Base-by-base conservation (phyloP, 345 rosid genomes). In the Camelina hispida region DNA sequence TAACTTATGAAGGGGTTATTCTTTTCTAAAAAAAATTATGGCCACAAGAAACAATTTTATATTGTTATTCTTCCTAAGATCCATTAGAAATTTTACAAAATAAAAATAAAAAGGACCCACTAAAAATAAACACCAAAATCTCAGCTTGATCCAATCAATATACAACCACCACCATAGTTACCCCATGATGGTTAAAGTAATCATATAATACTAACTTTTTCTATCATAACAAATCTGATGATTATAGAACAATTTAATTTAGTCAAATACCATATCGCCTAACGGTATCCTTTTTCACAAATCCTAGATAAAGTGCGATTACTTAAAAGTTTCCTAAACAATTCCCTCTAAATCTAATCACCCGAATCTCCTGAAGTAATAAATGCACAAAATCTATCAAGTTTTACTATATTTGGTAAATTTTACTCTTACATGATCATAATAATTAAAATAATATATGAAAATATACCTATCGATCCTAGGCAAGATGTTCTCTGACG, bases 401-500 rank as follows among this genome's bases (percentile, higher is more conserved):
- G n/a, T 8, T 9, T 28, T 61, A 68, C 74, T 75, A 59, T 18
- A 68, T 40, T 8, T 10, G 48, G 69, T 11, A 51, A 75, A 20
- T 28, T n/a, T n/a, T 35, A 28, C 13, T 58, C 34, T 12, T 73
- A 46, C 63, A 12, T 47, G 58, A 55, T 53, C 48, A 43, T 25
- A n/a, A 51, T 55, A 22, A 38, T 55, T 48, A 69, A 17, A 35
- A 47, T 12, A 13, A 51, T 16, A 23, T 13, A 17, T 16, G 16
- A 50, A 47, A 47, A 66, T 56, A 25, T 80, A 90, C 96, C 96
- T 88, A 78, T 91, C 92, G 40, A 88, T 85, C 14, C 89, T 91
- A 71, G 97, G 62, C 66, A 89, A 48, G 34, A 91, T 81, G 77
- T 91, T 87, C 83, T 91, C 94, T 13, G 97, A 91, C 1, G 97